Evolutionary conservation across 306 rosid species (phyloP).

Genomic region (Cicer cuneatum): DNA sequence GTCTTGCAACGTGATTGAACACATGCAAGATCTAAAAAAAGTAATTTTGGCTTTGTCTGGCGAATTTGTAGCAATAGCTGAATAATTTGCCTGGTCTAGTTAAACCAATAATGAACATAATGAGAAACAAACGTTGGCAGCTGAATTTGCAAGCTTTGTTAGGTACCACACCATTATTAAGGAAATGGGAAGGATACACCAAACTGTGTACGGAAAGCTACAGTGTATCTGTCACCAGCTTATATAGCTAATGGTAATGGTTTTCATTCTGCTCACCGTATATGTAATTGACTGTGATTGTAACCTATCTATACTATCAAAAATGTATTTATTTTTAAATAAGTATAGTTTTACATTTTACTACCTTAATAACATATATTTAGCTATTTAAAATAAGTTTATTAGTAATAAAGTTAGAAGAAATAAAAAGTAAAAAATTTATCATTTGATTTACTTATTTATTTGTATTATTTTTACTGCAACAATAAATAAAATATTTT

Average conservation of each 20-base stretch:
- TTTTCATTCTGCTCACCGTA: background rate
- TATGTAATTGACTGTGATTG: background rate
- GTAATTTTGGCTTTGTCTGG: background rate
- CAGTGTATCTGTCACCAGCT: constrained; percentile 27
- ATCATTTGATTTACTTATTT: no score
- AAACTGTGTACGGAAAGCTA: constrained; percentile 35
- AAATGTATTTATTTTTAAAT: no score
- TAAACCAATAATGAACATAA: constrained; percentile 35
- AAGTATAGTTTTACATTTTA: no score
- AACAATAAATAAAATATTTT: no score
- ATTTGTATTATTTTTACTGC: no score
- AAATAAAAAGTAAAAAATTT: no score
- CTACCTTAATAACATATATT: no score
- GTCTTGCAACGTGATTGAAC: constrained; percentile 34
- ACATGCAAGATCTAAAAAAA: no score
- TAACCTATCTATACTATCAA: no score
- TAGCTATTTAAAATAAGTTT: no score
- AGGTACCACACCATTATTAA: constrained; percentile 40
- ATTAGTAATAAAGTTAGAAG: no score
- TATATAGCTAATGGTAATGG: constrained; percentile 11
- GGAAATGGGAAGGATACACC: constrained; percentile 29
- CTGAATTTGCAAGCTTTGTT: constrained; percentile 31
- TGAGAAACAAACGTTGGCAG: background rate
- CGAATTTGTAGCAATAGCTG: background rate
- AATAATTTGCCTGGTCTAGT: constrained; percentile 7